phyloP scores from a whole-genome alignment of 306 rosid species.

The Myrica gale region DNA sequence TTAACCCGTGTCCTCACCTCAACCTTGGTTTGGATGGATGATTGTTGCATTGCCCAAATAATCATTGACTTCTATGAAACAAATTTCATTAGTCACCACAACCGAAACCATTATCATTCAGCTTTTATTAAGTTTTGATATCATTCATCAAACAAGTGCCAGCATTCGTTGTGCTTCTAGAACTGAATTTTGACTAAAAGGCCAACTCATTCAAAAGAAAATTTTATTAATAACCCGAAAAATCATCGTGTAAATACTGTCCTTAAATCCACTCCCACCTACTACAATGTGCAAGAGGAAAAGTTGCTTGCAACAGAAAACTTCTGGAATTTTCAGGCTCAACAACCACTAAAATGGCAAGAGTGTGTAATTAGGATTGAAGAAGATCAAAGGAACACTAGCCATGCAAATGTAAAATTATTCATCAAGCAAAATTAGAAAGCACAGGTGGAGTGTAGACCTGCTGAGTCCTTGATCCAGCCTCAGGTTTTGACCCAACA shows the following conservation, averaged over 20 bases:
- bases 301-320: neutral
- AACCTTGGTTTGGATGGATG: neutral
- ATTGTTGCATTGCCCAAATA: neutral
- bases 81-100: neutral
- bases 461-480: constrained; percentile 52
- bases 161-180: neutral
- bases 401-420: neutral
- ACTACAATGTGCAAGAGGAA: neutral
- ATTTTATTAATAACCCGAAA: neutral
- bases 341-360: neutral
- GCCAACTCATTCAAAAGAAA: neutral
- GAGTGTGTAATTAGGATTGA: neutral
- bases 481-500: constrained; percentile 50
- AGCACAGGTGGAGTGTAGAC: constrained; percentile 33
- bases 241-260: neutral
- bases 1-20: neutral
- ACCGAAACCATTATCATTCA: neutral
- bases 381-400: neutral
- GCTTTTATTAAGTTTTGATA: neutral
- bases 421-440: constrained; percentile 2
- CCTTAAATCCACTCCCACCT: neutral
- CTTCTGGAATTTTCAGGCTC: neutral
- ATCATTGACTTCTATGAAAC: neutral
- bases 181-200: neutral
- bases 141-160: neutral